Conservation (phyloP, 371 early-diverging fungal species). For the Vittaforma corneae region DNA sequence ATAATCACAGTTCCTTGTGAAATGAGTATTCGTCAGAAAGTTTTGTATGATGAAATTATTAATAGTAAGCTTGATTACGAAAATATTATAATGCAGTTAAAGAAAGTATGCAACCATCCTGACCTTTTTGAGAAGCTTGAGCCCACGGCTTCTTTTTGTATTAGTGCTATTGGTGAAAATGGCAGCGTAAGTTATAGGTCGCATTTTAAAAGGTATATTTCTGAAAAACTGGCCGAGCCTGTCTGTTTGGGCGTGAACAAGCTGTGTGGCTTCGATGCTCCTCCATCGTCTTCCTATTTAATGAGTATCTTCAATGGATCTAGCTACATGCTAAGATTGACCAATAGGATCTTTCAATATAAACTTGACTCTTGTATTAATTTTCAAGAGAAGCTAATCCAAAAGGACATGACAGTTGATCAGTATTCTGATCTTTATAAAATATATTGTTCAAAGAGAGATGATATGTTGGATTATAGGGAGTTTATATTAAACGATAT, state of each 20-base stretch:
- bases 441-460: background rate
- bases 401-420: too few relatives aligned
- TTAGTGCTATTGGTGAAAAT: conserved; percentile 25
- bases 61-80: conserved; percentile 57
- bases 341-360: background rate
- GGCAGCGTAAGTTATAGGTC: background rate
- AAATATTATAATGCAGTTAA: conserved; percentile 89
- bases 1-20: conserved; percentile 72
- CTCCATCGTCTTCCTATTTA: background rate
- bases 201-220: too few relatives aligned
- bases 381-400: too few relatives aligned
- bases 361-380: too few relatives aligned
- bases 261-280: background rate
- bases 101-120: conserved; percentile 93
- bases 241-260: too few relatives aligned
- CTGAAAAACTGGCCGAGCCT: background rate
- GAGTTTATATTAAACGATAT: conserved; percentile 1
- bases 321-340: background rate
- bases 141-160: conserved; percentile 34
- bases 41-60: conserved; percentile 54
- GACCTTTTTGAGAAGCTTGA: conserved; percentile 85
- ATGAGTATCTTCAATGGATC: too few relatives aligned
- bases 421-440: background rate
- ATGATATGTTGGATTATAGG: background rate
- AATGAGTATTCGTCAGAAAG: conserved; percentile 69